phyloP scores from a whole-genome alignment of 805 yeast species.

The Candida sphagnicola region DNA sequence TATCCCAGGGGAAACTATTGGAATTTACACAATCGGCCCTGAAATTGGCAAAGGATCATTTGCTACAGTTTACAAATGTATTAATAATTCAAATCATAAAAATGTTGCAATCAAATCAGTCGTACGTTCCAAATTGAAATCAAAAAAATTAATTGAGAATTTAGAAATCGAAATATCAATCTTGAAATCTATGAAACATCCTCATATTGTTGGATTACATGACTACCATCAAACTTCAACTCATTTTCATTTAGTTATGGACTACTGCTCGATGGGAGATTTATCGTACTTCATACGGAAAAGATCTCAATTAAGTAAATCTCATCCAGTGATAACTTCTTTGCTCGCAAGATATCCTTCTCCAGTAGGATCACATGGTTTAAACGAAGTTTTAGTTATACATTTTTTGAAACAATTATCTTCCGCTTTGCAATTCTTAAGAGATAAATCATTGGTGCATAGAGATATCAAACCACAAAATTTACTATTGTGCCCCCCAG shows the following conservation, averaged over 20 bases:
- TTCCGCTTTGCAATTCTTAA: slow-evolving; percentile 75
- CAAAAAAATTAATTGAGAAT: slow-evolving; percentile 84
- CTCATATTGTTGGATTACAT: slow-evolving; percentile 83
- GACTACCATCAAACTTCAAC: slow-evolving; percentile 77
- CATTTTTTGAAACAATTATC: slow-evolving; percentile 87
- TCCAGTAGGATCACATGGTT: slow-evolving; percentile 71
- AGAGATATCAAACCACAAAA: slow-evolving; percentile 96
- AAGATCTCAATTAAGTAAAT: slow-evolving; percentile 63
- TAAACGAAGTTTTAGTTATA: slow-evolving; percentile 71
- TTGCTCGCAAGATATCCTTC: slow-evolving; percentile 81
- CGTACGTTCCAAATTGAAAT: slow-evolving; percentile 72
- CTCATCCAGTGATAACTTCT: slow-evolving; percentile 75
- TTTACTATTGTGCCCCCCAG: slow-evolving; percentile 76
- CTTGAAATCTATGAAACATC: slow-evolving; percentile 81
- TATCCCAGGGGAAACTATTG: slow-evolving; percentile 22
- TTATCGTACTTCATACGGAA: slow-evolving; percentile 80
- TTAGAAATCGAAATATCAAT: slow-evolving; percentile 90
- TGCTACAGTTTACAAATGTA: slow-evolving; percentile 91
- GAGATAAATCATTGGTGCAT: slow-evolving; percentile 84
- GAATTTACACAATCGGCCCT: slow-evolving; percentile 58
- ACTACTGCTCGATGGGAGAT: slow-evolving; percentile 94
- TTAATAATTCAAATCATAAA: slow-evolving; percentile 44
- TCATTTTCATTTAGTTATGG: slow-evolving; percentile 90
- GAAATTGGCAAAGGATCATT: slow-evolving; percentile 96
- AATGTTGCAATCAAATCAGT: slow-evolving; percentile 91